Evolutionary conservation across 148 eudicot species (phyloP).

Genomic region (Spergularia bocconei): DNA sequence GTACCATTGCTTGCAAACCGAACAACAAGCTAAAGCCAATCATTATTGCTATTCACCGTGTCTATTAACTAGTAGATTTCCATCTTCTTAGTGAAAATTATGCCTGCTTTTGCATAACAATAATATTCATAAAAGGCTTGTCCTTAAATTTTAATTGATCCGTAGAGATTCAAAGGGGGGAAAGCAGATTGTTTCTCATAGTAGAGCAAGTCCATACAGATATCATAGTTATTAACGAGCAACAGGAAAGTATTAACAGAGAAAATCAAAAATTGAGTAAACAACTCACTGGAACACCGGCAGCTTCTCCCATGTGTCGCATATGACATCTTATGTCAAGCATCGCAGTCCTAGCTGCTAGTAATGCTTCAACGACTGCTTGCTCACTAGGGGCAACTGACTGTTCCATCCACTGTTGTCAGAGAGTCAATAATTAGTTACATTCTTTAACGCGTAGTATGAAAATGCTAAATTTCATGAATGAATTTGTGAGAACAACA

Average conservation of each 20-base stretch:
- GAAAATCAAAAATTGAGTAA: constrained; percentile 2
- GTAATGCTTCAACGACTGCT: constrained; percentile 59
- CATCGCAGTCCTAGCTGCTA: constrained; percentile 84
- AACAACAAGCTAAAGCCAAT: no score
- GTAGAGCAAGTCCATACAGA: background rate
- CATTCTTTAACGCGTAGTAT: background rate
- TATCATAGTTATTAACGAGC: background rate
- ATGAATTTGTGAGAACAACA: background rate
- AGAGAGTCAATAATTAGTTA: constrained; percentile 12
- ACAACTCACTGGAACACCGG: constrained; percentile 77
- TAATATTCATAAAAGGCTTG: background rate
- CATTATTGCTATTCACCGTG: no score
- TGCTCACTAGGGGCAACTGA: constrained; percentile 46
- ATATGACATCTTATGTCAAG: constrained; percentile 71
- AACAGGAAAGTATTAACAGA: background rate
- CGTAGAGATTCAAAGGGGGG: no score
- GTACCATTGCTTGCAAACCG: no score
- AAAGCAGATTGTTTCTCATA: background rate
- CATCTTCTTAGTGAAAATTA: no score
- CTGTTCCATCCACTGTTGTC: constrained; percentile 67
- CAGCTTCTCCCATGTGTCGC: constrained; percentile 94
- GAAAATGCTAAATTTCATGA: background rate
- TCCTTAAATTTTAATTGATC: background rate
- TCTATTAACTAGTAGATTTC: no score
- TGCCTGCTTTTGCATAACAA: background rate